phyloP scores from a whole-genome alignment of 1,284 basidiomycete species.

The Ganoderma boninense region DNA sequence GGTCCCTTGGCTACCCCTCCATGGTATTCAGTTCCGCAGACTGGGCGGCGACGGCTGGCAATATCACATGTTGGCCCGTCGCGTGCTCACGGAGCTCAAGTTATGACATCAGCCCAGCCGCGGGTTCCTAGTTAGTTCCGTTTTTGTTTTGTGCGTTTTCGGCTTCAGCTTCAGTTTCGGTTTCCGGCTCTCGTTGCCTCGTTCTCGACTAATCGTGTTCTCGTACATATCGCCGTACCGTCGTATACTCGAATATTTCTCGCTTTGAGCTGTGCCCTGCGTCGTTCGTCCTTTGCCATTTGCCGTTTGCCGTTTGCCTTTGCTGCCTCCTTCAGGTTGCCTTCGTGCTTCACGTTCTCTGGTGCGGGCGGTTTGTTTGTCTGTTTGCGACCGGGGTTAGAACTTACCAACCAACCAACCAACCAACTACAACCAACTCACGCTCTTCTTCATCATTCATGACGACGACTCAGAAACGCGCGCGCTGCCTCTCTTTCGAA shows the following conservation, averaged over 20 bases:
- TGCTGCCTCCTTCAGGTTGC: conserved; percentile 4
- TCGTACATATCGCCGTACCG: conserved; percentile 24
- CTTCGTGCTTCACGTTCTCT: conserved; percentile 22
- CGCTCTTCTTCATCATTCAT: conserved; percentile 30
- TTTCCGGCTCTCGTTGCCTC: conserved; percentile 11
- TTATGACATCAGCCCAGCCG: conserved; percentile 58
- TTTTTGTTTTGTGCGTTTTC: conserved; percentile 19
- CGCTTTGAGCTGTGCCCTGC: conserved; percentile 16
- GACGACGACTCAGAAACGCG: conserved; percentile 24
- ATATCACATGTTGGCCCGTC: conserved; percentile 95
- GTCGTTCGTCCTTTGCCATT: not conserved
- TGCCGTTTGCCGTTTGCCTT: not conserved
- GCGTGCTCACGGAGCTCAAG: conserved; percentile 93
- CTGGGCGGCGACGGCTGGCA: conserved; percentile 96
- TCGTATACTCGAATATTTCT: conserved; percentile 28
- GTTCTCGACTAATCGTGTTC: conserved; percentile 28
- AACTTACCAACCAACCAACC: conserved; percentile 6
- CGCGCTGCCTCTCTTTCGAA: conserved; percentile 16
- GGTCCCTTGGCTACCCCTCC: conserved; percentile 94
- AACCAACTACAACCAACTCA: conserved; percentile 4
- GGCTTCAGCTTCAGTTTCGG: conserved; percentile 16
- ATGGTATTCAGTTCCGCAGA: conserved; percentile 96
- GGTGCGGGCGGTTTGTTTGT: conserved; percentile 22
- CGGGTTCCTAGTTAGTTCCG: conserved; percentile 9
- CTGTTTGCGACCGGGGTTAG: conserved; percentile 18